Percentiles rank a stretch among this genome's conserved stretches.
These are phyloP conservation scores for Suillus tomentosus DNA, from an alignment of 768 basidiomycete species.

Conservation along the genomic window DNA sequence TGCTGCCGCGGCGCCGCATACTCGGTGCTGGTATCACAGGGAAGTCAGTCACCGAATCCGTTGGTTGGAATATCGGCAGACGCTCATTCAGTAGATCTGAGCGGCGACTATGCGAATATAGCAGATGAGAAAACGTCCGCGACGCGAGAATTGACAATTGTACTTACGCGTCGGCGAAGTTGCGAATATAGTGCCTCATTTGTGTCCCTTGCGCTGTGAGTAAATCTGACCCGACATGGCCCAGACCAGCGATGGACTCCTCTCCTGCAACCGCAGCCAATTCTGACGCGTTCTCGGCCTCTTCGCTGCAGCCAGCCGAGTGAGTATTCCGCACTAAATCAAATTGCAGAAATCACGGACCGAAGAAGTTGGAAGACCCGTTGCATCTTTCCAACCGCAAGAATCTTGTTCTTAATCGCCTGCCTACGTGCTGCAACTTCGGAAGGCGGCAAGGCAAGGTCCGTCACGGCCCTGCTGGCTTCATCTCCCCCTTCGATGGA, in stretches of 20 bases:
- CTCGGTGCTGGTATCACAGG: slow-evolving; percentile 62
- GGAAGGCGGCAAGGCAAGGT: slow-evolving; percentile 36
- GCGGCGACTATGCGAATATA: slow-evolving; percentile 51
- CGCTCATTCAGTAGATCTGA: slow-evolving; percentile 77
- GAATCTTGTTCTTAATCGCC: slow-evolving; percentile 91
- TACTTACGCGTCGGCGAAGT: slow-evolving; percentile 76
- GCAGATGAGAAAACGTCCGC: not conserved
- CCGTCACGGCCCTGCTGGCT: slow-evolving; percentile 28
- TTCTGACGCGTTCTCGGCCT: slow-evolving; percentile 78
- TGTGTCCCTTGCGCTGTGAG: slow-evolving; percentile 64
- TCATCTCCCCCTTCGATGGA: slow-evolving; percentile 44
- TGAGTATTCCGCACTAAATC: not conserved
- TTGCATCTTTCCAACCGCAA: slow-evolving; percentile 91
- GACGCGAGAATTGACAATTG: not conserved
- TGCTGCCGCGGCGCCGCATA: slow-evolving; percentile 51
- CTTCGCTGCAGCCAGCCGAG: slow-evolving; percentile 52
- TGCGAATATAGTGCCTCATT: slow-evolving; percentile 62
- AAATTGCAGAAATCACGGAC: slow-evolving; percentile 43
- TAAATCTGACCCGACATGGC: slow-evolving; percentile 49
- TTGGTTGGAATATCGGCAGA: slow-evolving; percentile 56
- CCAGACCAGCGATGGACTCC: slow-evolving; percentile 27
- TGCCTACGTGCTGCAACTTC: slow-evolving; percentile 60
- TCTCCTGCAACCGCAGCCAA: slow-evolving; percentile 42
- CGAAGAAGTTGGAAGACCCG: slow-evolving; percentile 86
- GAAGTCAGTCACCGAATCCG: slow-evolving; percentile 28